Percentiles rank a stretch among this genome's conserved stretches.
These are phyloP conservation scores for Pseudocercospora eumusae DNA, from an alignment of 2,329 filamentous ascomycete genomes.

Conservation along the genomic window DNA sequence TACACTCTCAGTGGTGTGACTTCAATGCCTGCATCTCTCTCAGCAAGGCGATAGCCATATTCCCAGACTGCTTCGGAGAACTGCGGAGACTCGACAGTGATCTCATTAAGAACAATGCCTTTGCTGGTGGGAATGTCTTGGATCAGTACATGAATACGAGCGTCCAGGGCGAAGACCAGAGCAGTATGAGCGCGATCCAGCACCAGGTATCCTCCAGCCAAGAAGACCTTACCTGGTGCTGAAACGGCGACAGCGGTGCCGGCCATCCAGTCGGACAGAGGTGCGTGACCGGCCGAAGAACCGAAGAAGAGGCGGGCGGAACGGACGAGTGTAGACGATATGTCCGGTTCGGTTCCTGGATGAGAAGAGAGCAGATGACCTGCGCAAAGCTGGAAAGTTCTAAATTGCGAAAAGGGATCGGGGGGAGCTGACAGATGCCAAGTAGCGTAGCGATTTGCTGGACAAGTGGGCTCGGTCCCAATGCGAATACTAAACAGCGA, in stretches of 20 bases:
- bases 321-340: constrained; percentile 11
- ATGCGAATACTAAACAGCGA: too few species aligned
- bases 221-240: constrained; percentile 91
- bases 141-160: constrained; percentile 63
- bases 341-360: constrained; percentile 15
- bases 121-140: constrained; percentile 59
- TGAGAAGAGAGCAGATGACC: constrained; percentile 16
- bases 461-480: background rate
- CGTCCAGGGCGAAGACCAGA: constrained; percentile 65
- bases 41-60: constrained; percentile 73
- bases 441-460: background rate
- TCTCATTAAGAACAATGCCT: constrained; percentile 65
- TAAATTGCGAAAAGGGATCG: background rate
- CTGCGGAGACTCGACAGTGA: constrained; percentile 88
- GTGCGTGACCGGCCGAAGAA: constrained; percentile 23
- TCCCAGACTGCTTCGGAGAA: constrained; percentile 86
- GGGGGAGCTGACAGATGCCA: background rate
- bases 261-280: constrained; percentile 24
- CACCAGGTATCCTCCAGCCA: constrained; percentile 92
- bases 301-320: constrained; percentile 9
- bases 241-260: constrained; percentile 59
- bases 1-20: constrained; percentile 78
- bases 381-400: background rate
- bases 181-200: constrained; percentile 85
- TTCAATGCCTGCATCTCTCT: constrained; percentile 74